phyloP scores from a whole-genome alignment of 1,284 basidiomycete species.

The Takashimella tepidaria region DNA sequence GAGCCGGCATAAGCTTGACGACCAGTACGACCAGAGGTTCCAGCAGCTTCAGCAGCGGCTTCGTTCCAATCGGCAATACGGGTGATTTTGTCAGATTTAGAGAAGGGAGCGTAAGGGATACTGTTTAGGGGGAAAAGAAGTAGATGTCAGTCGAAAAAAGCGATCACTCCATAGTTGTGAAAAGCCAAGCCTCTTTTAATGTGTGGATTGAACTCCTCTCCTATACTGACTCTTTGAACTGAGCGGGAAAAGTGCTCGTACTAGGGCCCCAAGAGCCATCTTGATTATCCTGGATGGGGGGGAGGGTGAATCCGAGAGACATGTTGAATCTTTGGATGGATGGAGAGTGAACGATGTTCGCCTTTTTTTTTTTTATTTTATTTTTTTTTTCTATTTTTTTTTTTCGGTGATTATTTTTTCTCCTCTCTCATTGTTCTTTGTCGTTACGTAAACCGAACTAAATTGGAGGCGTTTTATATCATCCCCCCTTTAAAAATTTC shows the following conservation, averaged over 20 bases:
- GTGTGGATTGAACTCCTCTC: no score
- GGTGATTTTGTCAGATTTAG: slow-evolving; percentile 96
- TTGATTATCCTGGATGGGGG: slow-evolving; percentile 47
- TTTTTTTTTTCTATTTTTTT: neutral
- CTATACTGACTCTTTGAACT: slow-evolving; percentile 48
- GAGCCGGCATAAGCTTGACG: slow-evolving; percentile 21
- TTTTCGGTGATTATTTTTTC: neutral
- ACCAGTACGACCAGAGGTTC: slow-evolving; percentile 11
- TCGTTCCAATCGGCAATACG: slow-evolving; percentile 96
- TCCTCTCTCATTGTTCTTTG: neutral
- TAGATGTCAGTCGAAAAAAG: no score
- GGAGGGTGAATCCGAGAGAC: slow-evolving; percentile 43
- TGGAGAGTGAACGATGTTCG: neutral
- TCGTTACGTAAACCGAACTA: neutral
- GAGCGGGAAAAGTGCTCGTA: slow-evolving; percentile 40
- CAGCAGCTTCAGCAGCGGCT: slow-evolving; percentile 50
- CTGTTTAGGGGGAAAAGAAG: no score
- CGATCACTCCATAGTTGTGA: no score
- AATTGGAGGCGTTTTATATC: no score
- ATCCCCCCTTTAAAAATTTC: neutral
- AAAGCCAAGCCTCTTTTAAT: no score
- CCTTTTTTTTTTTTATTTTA: neutral
- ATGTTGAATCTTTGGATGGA: slow-evolving; percentile 19
- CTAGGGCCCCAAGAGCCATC: slow-evolving; percentile 50
- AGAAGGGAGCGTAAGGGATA: slow-evolving; percentile 94